A percentile compares a stretch with the other conserved stretches of the same genome.
These are phyloP conservation scores for Coniella lustricola DNA, from an alignment of 2,329 filamentous ascomycete genomes.

Conservation along the genomic window DNA sequence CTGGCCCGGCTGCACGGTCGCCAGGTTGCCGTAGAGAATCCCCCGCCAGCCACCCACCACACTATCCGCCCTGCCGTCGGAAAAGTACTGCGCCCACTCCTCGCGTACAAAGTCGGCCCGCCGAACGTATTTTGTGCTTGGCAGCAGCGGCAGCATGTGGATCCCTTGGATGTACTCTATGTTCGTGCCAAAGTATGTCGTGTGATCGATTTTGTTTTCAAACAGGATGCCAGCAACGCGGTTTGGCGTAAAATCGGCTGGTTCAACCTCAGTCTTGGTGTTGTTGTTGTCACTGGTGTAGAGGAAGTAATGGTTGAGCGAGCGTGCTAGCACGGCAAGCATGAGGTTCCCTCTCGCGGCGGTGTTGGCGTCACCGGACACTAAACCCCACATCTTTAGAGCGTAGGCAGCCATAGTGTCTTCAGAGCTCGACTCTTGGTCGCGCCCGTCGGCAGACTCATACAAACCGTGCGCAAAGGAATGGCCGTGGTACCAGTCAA, in stretches of 20 bases:
- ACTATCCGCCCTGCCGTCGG: slow-evolving; percentile 53
- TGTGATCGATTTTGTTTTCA: slow-evolving; percentile 92
- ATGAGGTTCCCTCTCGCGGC: slow-evolving; percentile 79
- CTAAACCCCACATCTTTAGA: slow-evolving; percentile 87
- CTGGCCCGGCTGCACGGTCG: slow-evolving; percentile 62
- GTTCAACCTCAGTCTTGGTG: slow-evolving; percentile 42
- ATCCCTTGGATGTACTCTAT: slow-evolving; percentile 61
- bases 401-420: slow-evolving; percentile 83
- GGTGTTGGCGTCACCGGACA: slow-evolving; percentile 68
- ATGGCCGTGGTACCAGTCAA: slow-evolving; percentile 94
- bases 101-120: slow-evolving; percentile 63
- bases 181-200: slow-evolving; percentile 76
- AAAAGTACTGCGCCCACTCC: slow-evolving; percentile 79
- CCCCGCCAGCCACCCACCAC: slow-evolving; percentile 78
- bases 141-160: slow-evolving; percentile 58
- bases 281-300: slow-evolving; percentile 59
- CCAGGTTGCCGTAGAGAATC: slow-evolving; percentile 75
- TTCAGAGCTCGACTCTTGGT: slow-evolving; percentile 84
- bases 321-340: slow-evolving; percentile 69
- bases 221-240: slow-evolving; percentile 69
- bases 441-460: slow-evolving; percentile 64
- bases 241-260: slow-evolving; percentile 71
- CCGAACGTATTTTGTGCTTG: slow-evolving; percentile 60
- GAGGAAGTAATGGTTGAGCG: slow-evolving; percentile 75
- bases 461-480: slow-evolving; percentile 83